Base-by-base conservation (phyloP, 768 basidiomycete species). In the Asterophora lycoperdoides region DNA sequence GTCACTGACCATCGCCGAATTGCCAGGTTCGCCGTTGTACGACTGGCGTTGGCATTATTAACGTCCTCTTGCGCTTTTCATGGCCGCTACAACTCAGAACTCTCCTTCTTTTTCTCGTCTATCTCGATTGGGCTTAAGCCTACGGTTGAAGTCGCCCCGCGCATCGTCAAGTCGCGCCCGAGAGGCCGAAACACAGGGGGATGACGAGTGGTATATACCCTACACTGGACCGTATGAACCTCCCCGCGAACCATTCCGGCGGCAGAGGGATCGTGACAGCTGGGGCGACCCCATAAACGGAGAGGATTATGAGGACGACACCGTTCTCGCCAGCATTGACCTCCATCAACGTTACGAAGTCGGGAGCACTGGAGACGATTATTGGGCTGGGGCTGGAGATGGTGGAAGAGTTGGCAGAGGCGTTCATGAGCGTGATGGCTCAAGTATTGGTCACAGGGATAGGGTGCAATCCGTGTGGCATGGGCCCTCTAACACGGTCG, bases 151-250 rank as follows among this genome's bases (percentile, higher is more conserved):
- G 37, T 48, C 54, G 30, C 33, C 49, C 14, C 55, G 53, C 37
- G 38, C 53, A 17, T 38, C 47, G 9, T 34, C 42, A 20, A 39
- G 33, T 30, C 55, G 38, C 19, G 30, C 46, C 28, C 44, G 46
- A 26, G 49, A 53, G 37, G 46, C 14, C 35, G 51, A 48, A 37
- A 34, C 43, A 15, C 41, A 46, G 26, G 45, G 40, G 11, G 68
- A 74, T 18, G 75, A 76, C 15, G 76, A 81, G 48, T 80, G 79
- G 77, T 82, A 81, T 63, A 79, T 79, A 41, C 81, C 82, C 0
- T 83, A 84, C 70, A 79, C 78, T 53, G 80, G 81, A 1, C 80
- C 83, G 1, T 76, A 78, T 64, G 81, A 84, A 54, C 61, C 63
- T n/a, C 67, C 71, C 9, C 64, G 56, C 36, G 60, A 60, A 46